Evolutionary conservation across 352 stramenopile genomes (phyloP), one percentile per base, ranked within the genome.

Genomic region (Globisporangium nunn): DNA sequence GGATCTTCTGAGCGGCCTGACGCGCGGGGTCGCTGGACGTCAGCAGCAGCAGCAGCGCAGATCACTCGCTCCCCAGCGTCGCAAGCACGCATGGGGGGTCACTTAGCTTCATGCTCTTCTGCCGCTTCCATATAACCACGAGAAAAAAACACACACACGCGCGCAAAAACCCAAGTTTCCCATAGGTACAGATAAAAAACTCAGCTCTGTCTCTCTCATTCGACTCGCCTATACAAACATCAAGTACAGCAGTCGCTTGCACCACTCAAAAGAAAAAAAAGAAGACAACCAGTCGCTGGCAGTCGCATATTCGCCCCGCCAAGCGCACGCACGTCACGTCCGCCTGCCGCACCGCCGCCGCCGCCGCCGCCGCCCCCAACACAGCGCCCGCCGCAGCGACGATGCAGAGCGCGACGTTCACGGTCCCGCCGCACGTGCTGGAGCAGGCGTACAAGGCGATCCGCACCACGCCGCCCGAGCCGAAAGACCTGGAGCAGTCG

Each of bases 391-490:
- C 23, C 23, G 23, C 23, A 23, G 23, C 23, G 23, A 41, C 37
- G 37, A 85, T 85, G 75, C 75, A 85, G 68, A 91, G 75, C 75
- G 58, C 69, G 59, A 72, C 76, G 54, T 86, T 90, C 54, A 75
- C 67, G 6, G 83, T 91, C 62, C 75, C 79, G 54, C 65, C 80
- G 30, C 76, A 88, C 56, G 74, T 89, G 58, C 74, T 95, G 40
- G 82, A 95, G 61, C 85, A 95, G 73, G 85, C 85, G 35, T 95
- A 95, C 72, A 92, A 92, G 72, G 79, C 85, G 52, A 95, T 95
- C 67, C 85, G 85, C 64, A 85, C 82, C 59, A 91, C 85, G 56
- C 79, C 81, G 23, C 85, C 85, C 3, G 85, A 95, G 59, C 69
- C 76, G 31, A 91, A 88, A 54, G 85, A 95, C 55, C 41, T 93